phyloP scores from a whole-genome alignment of 2,329 filamentous ascomycete species.

The Colletotrichum incanum region DNA sequence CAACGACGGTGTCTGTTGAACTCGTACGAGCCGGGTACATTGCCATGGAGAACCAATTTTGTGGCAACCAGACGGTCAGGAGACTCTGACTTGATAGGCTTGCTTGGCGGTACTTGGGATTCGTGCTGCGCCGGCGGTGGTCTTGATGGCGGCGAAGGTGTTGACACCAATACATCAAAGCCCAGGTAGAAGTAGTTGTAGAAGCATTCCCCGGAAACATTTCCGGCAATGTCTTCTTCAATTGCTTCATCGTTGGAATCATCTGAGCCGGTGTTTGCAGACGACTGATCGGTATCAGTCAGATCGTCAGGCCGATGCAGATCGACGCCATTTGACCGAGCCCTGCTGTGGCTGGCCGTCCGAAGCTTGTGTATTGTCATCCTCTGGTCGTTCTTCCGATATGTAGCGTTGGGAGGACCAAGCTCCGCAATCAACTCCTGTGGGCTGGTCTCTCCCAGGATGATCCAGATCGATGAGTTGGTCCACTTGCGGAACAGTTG shows the following conservation, averaged over 20 bases:
- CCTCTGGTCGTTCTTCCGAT: conserved; percentile 89
- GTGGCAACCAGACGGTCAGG: conserved; percentile 84
- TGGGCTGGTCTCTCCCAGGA: conserved; percentile 87
- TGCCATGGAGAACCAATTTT: conserved; percentile 94
- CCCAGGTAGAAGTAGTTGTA: conserved; percentile 98
- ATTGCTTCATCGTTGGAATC: conserved; percentile 73
- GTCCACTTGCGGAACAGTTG: conserved; percentile 83
- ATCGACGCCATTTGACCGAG: conserved; percentile 62
- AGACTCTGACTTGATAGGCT: conserved; percentile 57
- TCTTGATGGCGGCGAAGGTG: conserved; percentile 76
- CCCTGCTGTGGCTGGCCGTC: conserved; percentile 66
- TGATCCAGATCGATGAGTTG: conserved; percentile 77
- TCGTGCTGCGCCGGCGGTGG: conserved; percentile 66
- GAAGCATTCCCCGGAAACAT: conserved; percentile 83
- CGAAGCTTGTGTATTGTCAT: conserved; percentile 86
- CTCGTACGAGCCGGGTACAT: conserved; percentile 94
- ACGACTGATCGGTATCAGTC: conserved; percentile 83
- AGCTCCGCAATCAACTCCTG: conserved; percentile 93
- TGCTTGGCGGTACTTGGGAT: conserved; percentile 48
- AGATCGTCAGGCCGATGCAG: conserved; percentile 68
- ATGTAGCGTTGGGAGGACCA: conserved; percentile 94
- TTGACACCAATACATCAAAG: conserved; percentile 93
- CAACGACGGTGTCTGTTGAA: conserved; percentile 95
- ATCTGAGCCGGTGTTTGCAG: conserved; percentile 79
- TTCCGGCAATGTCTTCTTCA: conserved; percentile 69